These are phyloP conservation scores for Neostapfia colusana DNA, from an alignment of 176 grass and related monocot species.

Conservation along the genomic window DNA sequence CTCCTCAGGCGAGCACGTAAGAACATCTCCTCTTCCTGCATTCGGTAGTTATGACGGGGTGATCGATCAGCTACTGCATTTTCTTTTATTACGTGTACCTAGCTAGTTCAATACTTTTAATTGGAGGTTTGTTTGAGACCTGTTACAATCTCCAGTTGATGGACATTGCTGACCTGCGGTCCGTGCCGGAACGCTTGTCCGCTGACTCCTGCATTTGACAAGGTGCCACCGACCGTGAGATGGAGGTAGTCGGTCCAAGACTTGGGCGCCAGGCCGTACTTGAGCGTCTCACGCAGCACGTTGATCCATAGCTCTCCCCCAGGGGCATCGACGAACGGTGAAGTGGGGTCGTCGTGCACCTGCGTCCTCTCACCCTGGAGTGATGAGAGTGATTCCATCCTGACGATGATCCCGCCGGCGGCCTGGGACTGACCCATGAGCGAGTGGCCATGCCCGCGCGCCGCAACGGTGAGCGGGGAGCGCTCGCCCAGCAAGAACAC, in stretches of 20 bases:
- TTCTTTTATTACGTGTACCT: neutral
- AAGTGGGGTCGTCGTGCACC: constrained; percentile 31
- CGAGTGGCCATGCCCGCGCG: constrained; percentile 81
- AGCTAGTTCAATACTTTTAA: neutral
- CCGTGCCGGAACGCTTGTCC: constrained; percentile 89
- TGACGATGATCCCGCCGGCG: constrained; percentile 63
- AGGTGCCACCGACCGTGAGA: constrained; percentile 77
- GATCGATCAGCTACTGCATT: constrained; percentile 8
- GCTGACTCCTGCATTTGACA: constrained; percentile 86
- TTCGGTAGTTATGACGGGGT: constrained; percentile 11
- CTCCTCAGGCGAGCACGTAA: constrained; percentile 67
- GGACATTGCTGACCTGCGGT: constrained; percentile 92
- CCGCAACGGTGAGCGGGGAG: constrained; percentile 67
- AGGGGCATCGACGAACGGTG: constrained; percentile 56
- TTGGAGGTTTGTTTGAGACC: constrained; percentile 53
- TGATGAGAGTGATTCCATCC: constrained; percentile 69
- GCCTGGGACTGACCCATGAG: constrained; percentile 82
- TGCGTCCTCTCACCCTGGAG: constrained; percentile 25
- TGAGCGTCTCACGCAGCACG: constrained; percentile 74
- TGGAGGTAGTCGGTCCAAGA: constrained; percentile 97
- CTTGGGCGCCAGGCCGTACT: constrained; percentile 72
- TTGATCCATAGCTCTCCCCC: constrained; percentile 94
- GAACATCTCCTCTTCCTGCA: constrained; percentile 75
- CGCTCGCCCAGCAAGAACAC: constrained; percentile 46
- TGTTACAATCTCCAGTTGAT: constrained; percentile 86